Evolutionary conservation across 192 early-diverging fungal genomes (phyloP), one percentile per base, ranked within the genome.

Genomic region (Podila minutissima): DNA sequence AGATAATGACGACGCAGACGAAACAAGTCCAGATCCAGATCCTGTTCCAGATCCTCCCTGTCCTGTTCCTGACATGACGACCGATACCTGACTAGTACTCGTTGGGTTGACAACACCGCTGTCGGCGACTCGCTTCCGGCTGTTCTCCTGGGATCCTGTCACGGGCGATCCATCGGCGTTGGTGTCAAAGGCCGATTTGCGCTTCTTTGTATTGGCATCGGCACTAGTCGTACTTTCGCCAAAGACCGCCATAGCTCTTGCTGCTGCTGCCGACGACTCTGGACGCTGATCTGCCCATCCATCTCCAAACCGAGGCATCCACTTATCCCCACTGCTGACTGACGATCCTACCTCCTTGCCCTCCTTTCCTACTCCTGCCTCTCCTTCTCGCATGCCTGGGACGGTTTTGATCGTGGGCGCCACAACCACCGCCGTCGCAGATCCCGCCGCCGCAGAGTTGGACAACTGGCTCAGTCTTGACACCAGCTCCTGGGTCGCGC

Each of bases 351-450:
- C 26, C 31, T 41, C 22, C 26, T 26, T n/a, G 5, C 33, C 32
- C 37, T 24, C 41, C 10, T 22, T 35, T 49, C 24, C 55, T 58
- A 12, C 55, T 58, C 22, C 55, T 26, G 4, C 8, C 55, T 11
- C n/a, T 58, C 55, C 17, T 28, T 8, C 55, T 26, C 10, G 6
- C 3, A 15, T 59, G 5, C 5, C 2, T 31, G 48, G 46, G 2
- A 41, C 28, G 2, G 33, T 22, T 32, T 20, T 69, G 19, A 70
- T 35, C 29, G 66, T 71, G 2, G 75, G 75, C 11, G 59, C 32
- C 5, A 81, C 62, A 26, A 81, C 77, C 19, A 81, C 71, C 2
- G 71, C 60, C 0, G 77, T 81, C 1, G 77, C 77, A 48, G 71
- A 73, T 15, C 77, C 77, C 17, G 77, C 77, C 13, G 77, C 77